These are phyloP conservation scores for Leucocoprinus sp. DNA, from an alignment of 768 basidiomycete species.

Conservation along the genomic window DNA sequence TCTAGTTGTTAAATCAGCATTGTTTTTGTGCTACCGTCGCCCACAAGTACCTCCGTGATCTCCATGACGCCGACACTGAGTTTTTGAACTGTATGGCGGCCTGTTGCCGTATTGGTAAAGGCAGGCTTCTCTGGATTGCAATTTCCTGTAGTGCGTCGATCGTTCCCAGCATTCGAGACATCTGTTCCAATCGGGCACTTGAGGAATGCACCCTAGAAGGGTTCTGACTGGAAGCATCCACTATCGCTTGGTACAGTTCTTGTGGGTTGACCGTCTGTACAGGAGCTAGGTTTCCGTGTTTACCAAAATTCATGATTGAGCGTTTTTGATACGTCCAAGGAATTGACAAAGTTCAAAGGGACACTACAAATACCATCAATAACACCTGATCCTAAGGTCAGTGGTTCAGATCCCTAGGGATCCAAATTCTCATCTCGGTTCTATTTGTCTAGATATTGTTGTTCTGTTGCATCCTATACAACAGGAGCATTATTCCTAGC, in stretches of 20 bases:
- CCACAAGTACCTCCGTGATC: conserved; percentile 55
- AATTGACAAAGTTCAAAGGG: too few relatives aligned
- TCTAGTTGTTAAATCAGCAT: conserved; percentile 28
- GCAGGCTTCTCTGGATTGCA: conserved; percentile 51
- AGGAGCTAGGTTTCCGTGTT: conserved; percentile 20
- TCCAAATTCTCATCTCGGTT: too few relatives aligned
- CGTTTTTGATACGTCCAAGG: too few relatives aligned
- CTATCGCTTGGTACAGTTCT: conserved; percentile 61
- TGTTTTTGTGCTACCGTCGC: neutral
- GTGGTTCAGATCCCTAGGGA: too few relatives aligned
- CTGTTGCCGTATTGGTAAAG: conserved; percentile 64
- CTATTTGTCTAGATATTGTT: too few relatives aligned
- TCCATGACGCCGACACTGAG: conserved; percentile 65
- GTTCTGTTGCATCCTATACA: too few relatives aligned
- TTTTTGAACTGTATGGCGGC: conserved; percentile 91
- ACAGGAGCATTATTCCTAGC: too few relatives aligned
- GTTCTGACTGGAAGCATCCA: conserved; percentile 67
- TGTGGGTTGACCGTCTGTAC: conserved; percentile 44
- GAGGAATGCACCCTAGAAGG: conserved; percentile 43
- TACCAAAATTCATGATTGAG: conserved; percentile 20
- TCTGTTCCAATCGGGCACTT: conserved; percentile 53
- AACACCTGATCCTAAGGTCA: too few relatives aligned
- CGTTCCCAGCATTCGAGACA: conserved; percentile 63
- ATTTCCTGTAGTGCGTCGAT: conserved; percentile 69
- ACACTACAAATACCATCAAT: too few relatives aligned